phyloP scores from a whole-genome alignment of 495 filamentous ascomycete genomes.

The Podospora pseudoanserina region DNA sequence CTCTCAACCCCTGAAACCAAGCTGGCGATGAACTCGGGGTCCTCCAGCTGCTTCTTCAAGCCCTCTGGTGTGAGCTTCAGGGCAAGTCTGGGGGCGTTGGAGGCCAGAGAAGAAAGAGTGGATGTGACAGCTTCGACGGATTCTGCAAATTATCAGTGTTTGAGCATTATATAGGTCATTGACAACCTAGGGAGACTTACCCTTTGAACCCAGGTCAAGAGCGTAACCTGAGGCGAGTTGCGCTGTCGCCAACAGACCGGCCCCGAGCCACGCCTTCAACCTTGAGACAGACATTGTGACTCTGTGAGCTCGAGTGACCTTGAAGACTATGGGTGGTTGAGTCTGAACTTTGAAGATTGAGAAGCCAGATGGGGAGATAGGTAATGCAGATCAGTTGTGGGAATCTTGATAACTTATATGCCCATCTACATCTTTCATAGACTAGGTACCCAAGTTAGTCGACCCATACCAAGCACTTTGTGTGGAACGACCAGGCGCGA shows the following conservation, averaged over 20 bases:
- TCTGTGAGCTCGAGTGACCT: not conserved
- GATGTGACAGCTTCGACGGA: not conserved
- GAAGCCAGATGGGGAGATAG: not conserved
- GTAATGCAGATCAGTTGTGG: not conserved
- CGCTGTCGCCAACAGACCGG: not conserved
- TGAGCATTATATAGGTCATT: not conserved
- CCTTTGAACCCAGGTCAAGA: not conserved
- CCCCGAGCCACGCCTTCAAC: not conserved
- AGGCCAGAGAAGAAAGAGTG: not conserved
- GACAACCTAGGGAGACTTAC: not conserved
- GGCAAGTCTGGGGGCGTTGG: slow-evolving; percentile 1
- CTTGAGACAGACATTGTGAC: not conserved
- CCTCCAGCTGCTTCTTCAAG: slow-evolving; percentile 2
- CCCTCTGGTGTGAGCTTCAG: slow-evolving; percentile 11
- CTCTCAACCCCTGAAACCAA: not conserved
- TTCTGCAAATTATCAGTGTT: not conserved
- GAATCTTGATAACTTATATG: not conserved
- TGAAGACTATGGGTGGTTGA: not conserved
- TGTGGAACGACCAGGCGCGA: not conserved
- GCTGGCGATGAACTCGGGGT: slow-evolving; percentile 7
- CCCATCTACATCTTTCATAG: not conserved
- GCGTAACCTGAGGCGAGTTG: not conserved
- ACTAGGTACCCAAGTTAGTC: not conserved
- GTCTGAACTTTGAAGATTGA: not conserved
- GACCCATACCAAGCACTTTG: not conserved